Evolutionary conservation across 331 rosid genomes (phyloP).

Genomic region (Saraca asoca): DNA sequence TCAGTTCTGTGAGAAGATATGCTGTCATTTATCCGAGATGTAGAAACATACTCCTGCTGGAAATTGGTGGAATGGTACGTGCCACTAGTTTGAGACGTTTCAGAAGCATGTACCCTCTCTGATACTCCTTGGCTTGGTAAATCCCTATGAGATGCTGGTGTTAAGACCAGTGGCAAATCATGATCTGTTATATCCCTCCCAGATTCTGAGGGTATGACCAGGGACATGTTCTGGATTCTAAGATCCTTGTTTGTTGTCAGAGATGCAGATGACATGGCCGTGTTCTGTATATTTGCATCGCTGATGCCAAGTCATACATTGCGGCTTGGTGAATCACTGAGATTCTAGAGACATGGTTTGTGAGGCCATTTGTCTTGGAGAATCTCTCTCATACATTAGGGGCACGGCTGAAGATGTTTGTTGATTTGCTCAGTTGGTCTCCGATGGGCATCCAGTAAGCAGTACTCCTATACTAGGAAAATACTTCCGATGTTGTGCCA

Average conservation of each 20-base stretch:
- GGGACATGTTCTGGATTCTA: slow-evolving; percentile 41
- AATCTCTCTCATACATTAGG: slow-evolving; percentile 48
- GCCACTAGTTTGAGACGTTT: slow-evolving; percentile 38
- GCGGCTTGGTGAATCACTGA: slow-evolving; percentile 46
- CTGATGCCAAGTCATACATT: slow-evolving; percentile 36
- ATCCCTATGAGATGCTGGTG: slow-evolving; percentile 44
- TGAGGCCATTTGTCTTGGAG: slow-evolving; percentile 42
- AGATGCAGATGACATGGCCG: slow-evolving; percentile 45
- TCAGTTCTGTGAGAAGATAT: too few relatives aligned
- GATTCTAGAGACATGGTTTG: slow-evolving; percentile 42
- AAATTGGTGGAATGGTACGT: too few relatives aligned
- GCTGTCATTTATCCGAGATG: slow-evolving; percentile 46
- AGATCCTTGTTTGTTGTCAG: slow-evolving; percentile 44
- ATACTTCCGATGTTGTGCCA: slow-evolving; percentile 71
- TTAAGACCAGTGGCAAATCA: slow-evolving; percentile 47
- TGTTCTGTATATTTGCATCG: slow-evolving; percentile 42
- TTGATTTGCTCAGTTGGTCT: slow-evolving; percentile 38
- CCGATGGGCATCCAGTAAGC: slow-evolving; percentile 38
- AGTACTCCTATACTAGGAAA: slow-evolving; percentile 40
- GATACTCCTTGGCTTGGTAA: slow-evolving; percentile 42
- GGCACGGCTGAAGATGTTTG: slow-evolving; percentile 45
- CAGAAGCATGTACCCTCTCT: slow-evolving; percentile 44
- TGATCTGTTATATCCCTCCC: slow-evolving; percentile 44
- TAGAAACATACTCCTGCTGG: too few relatives aligned
- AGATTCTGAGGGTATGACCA: slow-evolving; percentile 41